Conservation (phyloP, 352 stramenopile species). For the Plasmopara halstedii region DNA sequence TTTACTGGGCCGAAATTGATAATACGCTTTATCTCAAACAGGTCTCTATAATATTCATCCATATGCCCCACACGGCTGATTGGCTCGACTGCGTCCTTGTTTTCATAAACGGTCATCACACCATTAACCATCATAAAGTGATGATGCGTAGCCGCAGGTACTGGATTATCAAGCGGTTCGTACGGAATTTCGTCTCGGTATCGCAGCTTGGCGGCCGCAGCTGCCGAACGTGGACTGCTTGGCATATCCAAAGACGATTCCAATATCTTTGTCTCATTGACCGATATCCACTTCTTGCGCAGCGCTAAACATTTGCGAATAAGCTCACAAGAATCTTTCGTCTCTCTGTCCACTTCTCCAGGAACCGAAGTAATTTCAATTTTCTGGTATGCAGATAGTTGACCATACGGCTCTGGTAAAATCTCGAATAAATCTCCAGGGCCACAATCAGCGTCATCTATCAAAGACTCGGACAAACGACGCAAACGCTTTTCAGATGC, state of each 20-base stretch:
- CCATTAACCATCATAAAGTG: slow-evolving; percentile 49
- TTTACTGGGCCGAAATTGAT: slow-evolving; percentile 85
- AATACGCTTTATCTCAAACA: slow-evolving; percentile 80
- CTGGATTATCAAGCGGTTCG: slow-evolving; percentile 37
- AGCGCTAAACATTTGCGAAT: slow-evolving; percentile 71
- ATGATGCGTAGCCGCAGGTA: slow-evolving; percentile 44
- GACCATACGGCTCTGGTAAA: slow-evolving; percentile 70
- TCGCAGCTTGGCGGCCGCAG: slow-evolving; percentile 30
- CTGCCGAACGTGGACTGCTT: slow-evolving; percentile 26
- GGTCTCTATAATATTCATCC: slow-evolving; percentile 63
- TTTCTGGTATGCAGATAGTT: slow-evolving; percentile 61
- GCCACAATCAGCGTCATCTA: slow-evolving; percentile 17
- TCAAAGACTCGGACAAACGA: slow-evolving; percentile 33
- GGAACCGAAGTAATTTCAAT: slow-evolving; percentile 66
- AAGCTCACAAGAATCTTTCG: slow-evolving; percentile 66
- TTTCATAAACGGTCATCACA: slow-evolving; percentile 45
- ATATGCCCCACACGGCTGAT: slow-evolving; percentile 36
- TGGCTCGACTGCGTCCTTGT: slow-evolving; percentile 19
- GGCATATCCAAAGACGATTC: slow-evolving; percentile 15
- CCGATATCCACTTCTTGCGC: slow-evolving; percentile 62
- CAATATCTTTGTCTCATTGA: slow-evolving; percentile 27
- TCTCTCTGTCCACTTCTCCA: slow-evolving; percentile 67
- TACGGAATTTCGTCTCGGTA: slow-evolving; percentile 71
- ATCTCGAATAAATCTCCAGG: slow-evolving; percentile 60
- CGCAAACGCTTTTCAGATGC: slow-evolving; percentile 66